Conservation (phyloP, 345 rosid species). For the Pelargonium nanum region DNA sequence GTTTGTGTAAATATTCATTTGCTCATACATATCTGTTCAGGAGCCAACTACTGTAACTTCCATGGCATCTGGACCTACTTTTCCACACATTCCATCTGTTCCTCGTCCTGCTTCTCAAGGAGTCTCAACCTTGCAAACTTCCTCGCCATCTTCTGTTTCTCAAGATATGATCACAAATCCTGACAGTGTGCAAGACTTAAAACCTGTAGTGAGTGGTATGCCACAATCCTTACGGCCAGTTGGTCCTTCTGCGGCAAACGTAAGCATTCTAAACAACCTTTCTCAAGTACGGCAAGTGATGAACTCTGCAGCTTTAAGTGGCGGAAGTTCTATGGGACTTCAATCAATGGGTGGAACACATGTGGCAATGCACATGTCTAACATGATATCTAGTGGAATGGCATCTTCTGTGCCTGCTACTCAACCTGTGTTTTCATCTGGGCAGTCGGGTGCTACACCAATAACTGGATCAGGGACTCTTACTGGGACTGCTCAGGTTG, state of each 20-base stretch:
- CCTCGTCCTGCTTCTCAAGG: slow-evolving; percentile 70
- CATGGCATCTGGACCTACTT: slow-evolving; percentile 49
- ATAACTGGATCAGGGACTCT: slow-evolving; percentile 56
- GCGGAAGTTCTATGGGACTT: slow-evolving; percentile 76
- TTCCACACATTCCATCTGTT: slow-evolving; percentile 60
- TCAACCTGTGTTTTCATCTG: slow-evolving; percentile 67
- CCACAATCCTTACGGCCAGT: slow-evolving; percentile 58
- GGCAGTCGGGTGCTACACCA: slow-evolving; percentile 52
- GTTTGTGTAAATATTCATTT: slow-evolving; percentile 9
- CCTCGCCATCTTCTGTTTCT: slow-evolving; percentile 64
- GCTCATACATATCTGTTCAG: slow-evolving; percentile 29
- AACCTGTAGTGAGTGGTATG: slow-evolving; percentile 66
- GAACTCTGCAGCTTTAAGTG: slow-evolving; percentile 76
- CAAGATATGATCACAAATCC: slow-evolving; percentile 58
- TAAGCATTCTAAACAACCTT: slow-evolving; percentile 79
- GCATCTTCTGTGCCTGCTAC: slow-evolving; percentile 69
- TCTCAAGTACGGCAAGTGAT: slow-evolving; percentile 83
- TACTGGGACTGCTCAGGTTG: slow-evolving; percentile 52
- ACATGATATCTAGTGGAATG: slow-evolving; percentile 91
- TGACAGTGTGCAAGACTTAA: slow-evolving; percentile 59
- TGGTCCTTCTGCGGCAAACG: slow-evolving; percentile 73
- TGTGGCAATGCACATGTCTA: slow-evolving; percentile 90
- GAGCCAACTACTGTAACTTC: slow-evolving; percentile 83
- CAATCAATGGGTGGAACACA: slow-evolving; percentile 69
- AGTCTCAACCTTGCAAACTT: slow-evolving; percentile 61